phyloP scores from a whole-genome alignment of 2,329 filamentous ascomycete species.

The Aspergillus sp. region DNA sequence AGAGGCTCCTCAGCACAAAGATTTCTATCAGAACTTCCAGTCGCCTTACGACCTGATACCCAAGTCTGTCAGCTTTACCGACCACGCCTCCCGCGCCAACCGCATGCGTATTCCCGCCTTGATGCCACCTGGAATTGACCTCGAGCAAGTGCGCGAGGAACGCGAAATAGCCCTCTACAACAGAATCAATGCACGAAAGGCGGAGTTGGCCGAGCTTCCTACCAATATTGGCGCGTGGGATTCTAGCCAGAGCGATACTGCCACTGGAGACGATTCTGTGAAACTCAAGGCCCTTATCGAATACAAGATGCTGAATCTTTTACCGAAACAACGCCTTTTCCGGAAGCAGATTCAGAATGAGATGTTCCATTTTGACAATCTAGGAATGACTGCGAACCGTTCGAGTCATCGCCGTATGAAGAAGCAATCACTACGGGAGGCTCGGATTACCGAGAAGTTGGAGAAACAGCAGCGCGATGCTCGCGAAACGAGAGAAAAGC shows the following conservation, averaged over 20 bases:
- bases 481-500: slow-evolving; percentile 93
- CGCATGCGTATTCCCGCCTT: slow-evolving; percentile 82
- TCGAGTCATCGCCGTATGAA: slow-evolving; percentile 90
- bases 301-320: slow-evolving; percentile 85
- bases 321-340: slow-evolving; percentile 82
- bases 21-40: slow-evolving; percentile 70
- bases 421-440: slow-evolving; percentile 94
- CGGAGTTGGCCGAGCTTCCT: slow-evolving; percentile 78
- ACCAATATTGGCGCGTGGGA: slow-evolving; percentile 90
- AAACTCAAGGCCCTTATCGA: slow-evolving; percentile 93
- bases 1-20: slow-evolving; percentile 34
- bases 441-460: slow-evolving; percentile 95
- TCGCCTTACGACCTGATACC: slow-evolving; percentile 66
- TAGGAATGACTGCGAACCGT: slow-evolving; percentile 95
- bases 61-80: slow-evolving; percentile 71
- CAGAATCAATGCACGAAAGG: slow-evolving; percentile 79
- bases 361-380: slow-evolving; percentile 93
- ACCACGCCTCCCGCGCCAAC: slow-evolving; percentile 74
- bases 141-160: slow-evolving; percentile 81
- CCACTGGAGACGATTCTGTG: slow-evolving; percentile 73
- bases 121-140: slow-evolving; percentile 84
- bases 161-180: slow-evolving; percentile 88
- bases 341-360: slow-evolving; percentile 85
- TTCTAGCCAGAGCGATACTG: slow-evolving; percentile 66
- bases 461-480: slow-evolving; percentile 98